A percentile compares a stretch with the other conserved stretches of the same genome.
phyloP scores from a whole-genome alignment of 1,284 basidiomycete species.

The Pisolithus thermaeus region DNA sequence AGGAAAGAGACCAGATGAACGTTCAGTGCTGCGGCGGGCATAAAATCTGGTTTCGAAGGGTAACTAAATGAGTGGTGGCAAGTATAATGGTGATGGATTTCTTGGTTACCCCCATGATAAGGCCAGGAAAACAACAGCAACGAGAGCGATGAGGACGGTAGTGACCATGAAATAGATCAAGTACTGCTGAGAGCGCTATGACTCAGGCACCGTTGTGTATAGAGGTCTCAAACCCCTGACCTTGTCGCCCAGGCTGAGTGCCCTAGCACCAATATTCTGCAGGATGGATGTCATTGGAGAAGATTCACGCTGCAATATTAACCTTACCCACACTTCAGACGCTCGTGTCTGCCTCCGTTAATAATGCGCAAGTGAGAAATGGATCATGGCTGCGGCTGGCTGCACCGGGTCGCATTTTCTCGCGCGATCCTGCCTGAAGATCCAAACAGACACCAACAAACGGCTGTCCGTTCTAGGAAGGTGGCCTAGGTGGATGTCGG shows the following conservation, averaged over 20 bases:
- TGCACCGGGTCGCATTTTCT: no score
- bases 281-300: no score
- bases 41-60: constrained; percentile 13
- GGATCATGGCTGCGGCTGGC: neutral
- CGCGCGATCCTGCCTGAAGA: no score
- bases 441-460: constrained; percentile 17
- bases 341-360: no score
- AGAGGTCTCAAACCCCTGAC: no score
- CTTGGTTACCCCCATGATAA: constrained; percentile 16
- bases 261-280: no score
- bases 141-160: constrained; percentile 4
- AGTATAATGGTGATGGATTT: neutral
- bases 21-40: constrained; percentile 20
- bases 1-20: constrained; percentile 17
- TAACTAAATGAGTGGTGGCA: neutral
- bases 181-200: constrained; percentile 9
- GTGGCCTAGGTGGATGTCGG: constrained; percentile 6
- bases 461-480: neutral
- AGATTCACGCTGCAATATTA: no score
- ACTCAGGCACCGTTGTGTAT: no score
- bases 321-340: no score
- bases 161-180: constrained; percentile 19
- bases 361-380: no score
- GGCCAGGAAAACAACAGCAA: constrained; percentile 11
- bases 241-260: no score